Evolutionary conservation across 192 early-diverging fungal genomes (phyloP), one percentile per base, ranked within the genome.

Genomic region (Pilaira anomala): DNA sequence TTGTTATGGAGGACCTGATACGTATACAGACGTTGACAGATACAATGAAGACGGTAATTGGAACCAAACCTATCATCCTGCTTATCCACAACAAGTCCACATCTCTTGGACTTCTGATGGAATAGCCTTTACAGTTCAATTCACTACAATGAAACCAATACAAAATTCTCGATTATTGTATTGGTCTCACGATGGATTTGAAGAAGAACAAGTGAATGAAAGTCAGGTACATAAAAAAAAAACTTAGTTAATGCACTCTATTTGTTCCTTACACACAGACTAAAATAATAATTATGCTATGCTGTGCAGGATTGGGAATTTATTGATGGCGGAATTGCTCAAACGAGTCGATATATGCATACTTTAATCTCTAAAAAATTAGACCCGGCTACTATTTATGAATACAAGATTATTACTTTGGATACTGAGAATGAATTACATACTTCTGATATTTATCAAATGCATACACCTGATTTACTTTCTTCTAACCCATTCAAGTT

Each of bases 11-110:
- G 62, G 62, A 0, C 62, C 62, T 7, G 40, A 50, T n/a, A 13
- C 13, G 16, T 44, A 40, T 7, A 19, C 39, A 28, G 26, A 25
- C 0, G 33, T 40, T 18, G 65, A 59, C 19, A 25, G 29, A 19
- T 52, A 49, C 40, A 67, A 46, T 41, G 57, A 36, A 58, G 14
- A n/a, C 25, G 51, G 41, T 26, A 21, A 60, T n/a, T 62, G 60
- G 67, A 63, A 69, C 36, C 33, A 52, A 18, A 62, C 60, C 4
- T 63, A 56, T 41, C 18, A 30, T 39, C 0, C 40, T 16, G 28
- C 30, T 40, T 51, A 69, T 9, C 67, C 67, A 25, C 67, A 69
- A 49, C 67, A 69, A 46, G n/a, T 69, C 13, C 30, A 63, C 21
- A 63, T 55, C 3, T 63, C 60, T 0, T 52, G 61, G 51, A 22